Base-by-base conservation (phyloP, 2,329 filamentous ascomycete species). In the Trichophyton equinum region DNA sequence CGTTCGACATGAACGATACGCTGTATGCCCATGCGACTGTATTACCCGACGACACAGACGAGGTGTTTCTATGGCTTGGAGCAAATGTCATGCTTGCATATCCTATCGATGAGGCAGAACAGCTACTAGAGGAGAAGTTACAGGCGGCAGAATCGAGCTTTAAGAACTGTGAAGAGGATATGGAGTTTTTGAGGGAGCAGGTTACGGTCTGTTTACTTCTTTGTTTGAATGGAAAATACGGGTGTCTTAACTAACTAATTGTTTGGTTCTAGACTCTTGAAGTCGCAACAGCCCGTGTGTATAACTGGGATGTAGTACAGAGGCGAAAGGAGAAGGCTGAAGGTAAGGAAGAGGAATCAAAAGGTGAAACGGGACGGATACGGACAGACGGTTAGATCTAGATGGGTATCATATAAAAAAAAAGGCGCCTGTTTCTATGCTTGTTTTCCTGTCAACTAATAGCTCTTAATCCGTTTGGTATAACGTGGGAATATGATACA, bases 31-130 rank as follows among this genome's bases (percentile, higher is more conserved):
- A 91, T 73, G 94, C 94, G 11, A 82, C 85, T 51, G 84, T 97
- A 61, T 85, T 87, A 22, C 84, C 87, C 1, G 90, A 89, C 0
- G 85, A 75, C 57, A 72, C 75, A 1, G 73, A 96, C 6, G 92
- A 99, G 72, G 92, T 99, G 11, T 96, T 95, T 71, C 81, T 99
- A 60, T 99, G 94, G 94, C 81, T 99, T n/a, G 94, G 94, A 38
- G 92, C 94, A 61, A 99, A 99, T 69, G 91, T 97, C 56, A 99
- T 99, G 94, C 80, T 99, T 62, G 85, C 94, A 58, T 99, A 99
- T 72, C 89, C 91, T 2, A 85, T 97, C 64, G 82, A 85, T 15
- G 94, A 97, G 76, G 94, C 94, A 0, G 85, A 92, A 75, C 78
- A 80, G 49, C 81, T 99, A 66, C 79, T 99, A 61, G 77, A 82